These are phyloP conservation scores for Shiraia bambusicola DNA, from an alignment of 2,329 filamentous ascomycete species.

Conservation along the genomic window DNA sequence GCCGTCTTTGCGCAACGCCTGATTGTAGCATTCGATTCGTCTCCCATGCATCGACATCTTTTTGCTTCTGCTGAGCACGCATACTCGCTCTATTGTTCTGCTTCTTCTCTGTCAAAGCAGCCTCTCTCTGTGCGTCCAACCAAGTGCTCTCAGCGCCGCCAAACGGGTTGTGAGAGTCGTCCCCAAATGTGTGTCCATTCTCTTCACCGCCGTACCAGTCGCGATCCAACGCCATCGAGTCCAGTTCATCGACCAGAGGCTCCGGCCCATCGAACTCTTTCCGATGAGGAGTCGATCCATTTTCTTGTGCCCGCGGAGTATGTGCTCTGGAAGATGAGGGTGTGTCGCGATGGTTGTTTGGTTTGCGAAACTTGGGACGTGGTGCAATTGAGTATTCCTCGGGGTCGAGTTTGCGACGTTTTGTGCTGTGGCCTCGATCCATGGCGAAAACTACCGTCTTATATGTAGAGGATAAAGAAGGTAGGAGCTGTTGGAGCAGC, in stretches of 20 bases:
- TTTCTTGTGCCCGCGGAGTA: constrained; percentile 34
- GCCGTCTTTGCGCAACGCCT: constrained; percentile 86
- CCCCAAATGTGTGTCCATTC: constrained; percentile 80
- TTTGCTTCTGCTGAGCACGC: constrained; percentile 79
- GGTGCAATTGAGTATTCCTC: constrained; percentile 60
- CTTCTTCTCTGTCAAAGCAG: constrained; percentile 77
- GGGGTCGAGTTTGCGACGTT: constrained; percentile 67
- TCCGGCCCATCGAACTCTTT: constrained; percentile 64
- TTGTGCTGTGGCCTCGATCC: constrained; percentile 56
- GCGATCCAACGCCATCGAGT: constrained; percentile 75
- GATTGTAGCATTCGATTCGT: constrained; percentile 98
- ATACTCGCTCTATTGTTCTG: constrained; percentile 69
- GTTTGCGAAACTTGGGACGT: constrained; percentile 47
- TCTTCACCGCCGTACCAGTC: constrained; percentile 94
- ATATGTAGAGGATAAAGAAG: not conserved
- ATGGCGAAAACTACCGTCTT: constrained; percentile 18
- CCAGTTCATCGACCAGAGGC: constrained; percentile 63
- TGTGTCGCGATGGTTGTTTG: constrained; percentile 25
- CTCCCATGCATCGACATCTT: constrained; percentile 97
- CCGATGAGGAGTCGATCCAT: constrained; percentile 51
- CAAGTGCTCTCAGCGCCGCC: constrained; percentile 71
- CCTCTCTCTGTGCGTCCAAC: constrained; percentile 74
- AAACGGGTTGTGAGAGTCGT: constrained; percentile 91
- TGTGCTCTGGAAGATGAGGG: constrained; percentile 40
- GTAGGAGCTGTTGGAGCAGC: not conserved